Conservation (phyloP, 305 asterid species). For the Stenogyne calaminthoides region DNA sequence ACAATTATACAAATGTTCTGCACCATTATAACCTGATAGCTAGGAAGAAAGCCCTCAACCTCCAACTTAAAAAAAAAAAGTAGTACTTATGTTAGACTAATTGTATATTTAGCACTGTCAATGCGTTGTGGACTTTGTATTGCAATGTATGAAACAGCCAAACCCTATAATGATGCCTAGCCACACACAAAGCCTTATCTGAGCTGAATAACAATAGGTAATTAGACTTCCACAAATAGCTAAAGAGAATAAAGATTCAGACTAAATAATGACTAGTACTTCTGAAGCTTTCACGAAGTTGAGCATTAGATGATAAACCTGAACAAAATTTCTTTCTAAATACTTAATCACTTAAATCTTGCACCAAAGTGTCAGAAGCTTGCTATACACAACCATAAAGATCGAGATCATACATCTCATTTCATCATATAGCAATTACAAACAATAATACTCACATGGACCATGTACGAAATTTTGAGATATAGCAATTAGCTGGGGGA, state of each 20-base stretch:
- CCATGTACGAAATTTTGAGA: background rate
- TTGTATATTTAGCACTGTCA: background rate
- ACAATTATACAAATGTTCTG: background rate
- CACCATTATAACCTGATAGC: background rate
- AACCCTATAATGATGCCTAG: background rate
- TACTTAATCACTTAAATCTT: background rate
- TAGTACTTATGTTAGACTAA: background rate
- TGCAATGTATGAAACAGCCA: background rate
- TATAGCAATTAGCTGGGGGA: background rate
- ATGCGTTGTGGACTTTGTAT: conserved; percentile 9
- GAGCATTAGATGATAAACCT: conserved; percentile 8
- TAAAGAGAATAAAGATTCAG: background rate
- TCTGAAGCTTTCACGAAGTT: conserved; percentile 16
- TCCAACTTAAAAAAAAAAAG: background rate
- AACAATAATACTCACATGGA: background rate
- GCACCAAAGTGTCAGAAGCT: conserved; percentile 18
- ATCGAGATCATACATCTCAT: conserved; percentile 1
- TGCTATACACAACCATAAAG: background rate
- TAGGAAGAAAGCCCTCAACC: conserved; percentile 6
- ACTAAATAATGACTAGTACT: background rate
- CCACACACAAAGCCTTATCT: background rate
- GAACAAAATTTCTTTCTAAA: conserved; percentile 2
- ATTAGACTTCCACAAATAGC: conserved; percentile 3
- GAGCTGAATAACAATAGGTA: background rate
- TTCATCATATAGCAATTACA: conserved; percentile 15